These are phyloP conservation scores for Ophiocordyceps polyrhachis-furcata DNA, from an alignment of 2,329 filamentous ascomycete species.

Conservation along the genomic window DNA sequence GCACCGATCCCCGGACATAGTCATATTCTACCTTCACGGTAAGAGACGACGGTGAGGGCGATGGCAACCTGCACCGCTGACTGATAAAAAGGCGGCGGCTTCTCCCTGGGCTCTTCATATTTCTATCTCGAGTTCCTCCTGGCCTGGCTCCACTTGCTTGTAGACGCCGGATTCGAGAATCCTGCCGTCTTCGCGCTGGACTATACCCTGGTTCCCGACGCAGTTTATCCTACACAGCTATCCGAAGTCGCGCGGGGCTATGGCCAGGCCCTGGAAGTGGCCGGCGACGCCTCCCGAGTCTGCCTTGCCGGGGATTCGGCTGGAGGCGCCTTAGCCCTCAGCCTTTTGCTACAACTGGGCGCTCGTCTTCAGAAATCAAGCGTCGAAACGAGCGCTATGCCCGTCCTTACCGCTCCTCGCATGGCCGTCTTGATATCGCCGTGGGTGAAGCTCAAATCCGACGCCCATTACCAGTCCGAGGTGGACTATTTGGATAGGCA, in stretches of 20 bases:
- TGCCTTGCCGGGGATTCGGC: conserved; percentile 66
- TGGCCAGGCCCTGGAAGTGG: conserved; percentile 43
- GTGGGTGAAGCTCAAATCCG: conserved; percentile 57
- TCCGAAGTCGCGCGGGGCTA: conserved; percentile 54
- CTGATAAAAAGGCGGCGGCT: conserved; percentile 45
- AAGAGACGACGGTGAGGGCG: conserved; percentile 10
- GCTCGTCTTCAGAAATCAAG: conserved; percentile 6
- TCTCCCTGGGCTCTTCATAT: conserved; percentile 63
- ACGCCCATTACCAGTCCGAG: conserved; percentile 44
- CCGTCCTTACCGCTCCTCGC: conserved; percentile 14
- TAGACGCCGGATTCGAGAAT: conserved; percentile 47
- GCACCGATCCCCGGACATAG: conserved; percentile 45
- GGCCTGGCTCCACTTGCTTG: conserved; percentile 48
- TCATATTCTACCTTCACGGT: conserved; percentile 73
- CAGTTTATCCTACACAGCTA: conserved; percentile 53
- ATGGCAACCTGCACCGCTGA: neutral
- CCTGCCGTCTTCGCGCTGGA: conserved; percentile 65
- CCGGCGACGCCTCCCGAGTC: conserved; percentile 39
- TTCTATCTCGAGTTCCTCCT: conserved; percentile 77
- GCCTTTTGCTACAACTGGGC: conserved; percentile 50
- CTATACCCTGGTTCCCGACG: conserved; percentile 62
- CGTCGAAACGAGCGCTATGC: conserved; percentile 1
- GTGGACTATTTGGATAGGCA: conserved; percentile 58
- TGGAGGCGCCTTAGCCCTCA: conserved; percentile 55
- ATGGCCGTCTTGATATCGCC: conserved; percentile 62